phyloP scores from a whole-genome alignment of 2,329 filamentous ascomycete genomes.

The Aspergillus sp. region DNA sequence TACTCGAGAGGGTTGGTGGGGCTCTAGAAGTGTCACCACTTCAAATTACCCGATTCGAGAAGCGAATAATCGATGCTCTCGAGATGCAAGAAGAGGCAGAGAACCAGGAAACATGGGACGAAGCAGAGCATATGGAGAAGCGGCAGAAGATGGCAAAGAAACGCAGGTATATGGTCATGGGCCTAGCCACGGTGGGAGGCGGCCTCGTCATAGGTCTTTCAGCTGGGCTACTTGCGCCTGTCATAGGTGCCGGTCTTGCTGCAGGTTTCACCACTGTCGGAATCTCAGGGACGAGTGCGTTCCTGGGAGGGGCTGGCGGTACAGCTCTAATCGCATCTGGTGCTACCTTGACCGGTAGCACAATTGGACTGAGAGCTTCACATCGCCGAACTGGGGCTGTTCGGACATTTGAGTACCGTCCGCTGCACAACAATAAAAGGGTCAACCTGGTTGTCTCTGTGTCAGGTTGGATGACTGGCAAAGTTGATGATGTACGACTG shows the following conservation, averaged over 20 bases:
- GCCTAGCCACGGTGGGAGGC: slow-evolving; percentile 88
- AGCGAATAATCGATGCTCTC: slow-evolving; percentile 87
- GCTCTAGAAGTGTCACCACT: slow-evolving; percentile 78
- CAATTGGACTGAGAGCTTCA: slow-evolving; percentile 81
- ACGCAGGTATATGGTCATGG: slow-evolving; percentile 87
- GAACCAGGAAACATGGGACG: slow-evolving; percentile 88
- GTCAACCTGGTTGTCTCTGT: slow-evolving; percentile 93
- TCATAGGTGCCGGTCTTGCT: slow-evolving; percentile 88
- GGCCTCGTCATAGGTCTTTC: slow-evolving; percentile 92
- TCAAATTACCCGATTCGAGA: slow-evolving; percentile 94
- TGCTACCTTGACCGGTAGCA: slow-evolving; percentile 75
- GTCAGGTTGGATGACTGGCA: slow-evolving; percentile 97
- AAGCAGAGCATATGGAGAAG: slow-evolving; percentile 84
- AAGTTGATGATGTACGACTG: slow-evolving; percentile 88
- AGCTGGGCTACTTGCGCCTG: slow-evolving; percentile 79
- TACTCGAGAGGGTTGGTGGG: slow-evolving; percentile 74
- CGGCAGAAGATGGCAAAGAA: slow-evolving; percentile 74
- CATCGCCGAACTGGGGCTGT: slow-evolving; percentile 81
- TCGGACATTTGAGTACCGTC: slow-evolving; percentile 92
- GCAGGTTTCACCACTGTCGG: slow-evolving; percentile 94
- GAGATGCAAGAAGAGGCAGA: slow-evolving; percentile 95
- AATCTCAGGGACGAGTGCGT: slow-evolving; percentile 77
- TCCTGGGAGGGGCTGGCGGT: slow-evolving; percentile 83
- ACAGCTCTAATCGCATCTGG: slow-evolving; percentile 89
- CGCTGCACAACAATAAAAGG: slow-evolving; percentile 94